Evolutionary conservation across 176 grass and related monocot species (phyloP).

Genomic region (Avena insularis): DNA sequence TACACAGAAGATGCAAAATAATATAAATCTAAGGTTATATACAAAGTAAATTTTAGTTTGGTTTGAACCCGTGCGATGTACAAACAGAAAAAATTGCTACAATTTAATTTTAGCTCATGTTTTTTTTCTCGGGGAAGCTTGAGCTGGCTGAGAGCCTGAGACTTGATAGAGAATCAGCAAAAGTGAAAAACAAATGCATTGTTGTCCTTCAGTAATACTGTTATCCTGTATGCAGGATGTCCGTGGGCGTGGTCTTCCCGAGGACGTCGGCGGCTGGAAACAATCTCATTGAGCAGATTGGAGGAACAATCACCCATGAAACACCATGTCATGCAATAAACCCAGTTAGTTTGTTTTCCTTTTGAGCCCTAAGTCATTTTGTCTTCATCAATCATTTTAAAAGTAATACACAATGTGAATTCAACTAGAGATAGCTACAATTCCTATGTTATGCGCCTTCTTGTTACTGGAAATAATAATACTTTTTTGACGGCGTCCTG

Average conservation of each 20-base stretch:
- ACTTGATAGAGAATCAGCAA: not conserved
- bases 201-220: not conserved
- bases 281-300: conserved; percentile 47
- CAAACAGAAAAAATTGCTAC: not conserved
- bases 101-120: not conserved
- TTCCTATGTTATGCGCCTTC: not conserved
- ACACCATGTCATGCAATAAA: not conserved
- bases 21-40: not conserved
- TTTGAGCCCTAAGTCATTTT: conserved; percentile 15
- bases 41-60: not conserved
- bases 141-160: not conserved
- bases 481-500: not conserved
- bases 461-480: conserved; percentile 21
- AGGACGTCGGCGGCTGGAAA: conserved; percentile 70
- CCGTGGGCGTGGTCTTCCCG: conserved; percentile 43
- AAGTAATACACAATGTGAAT: not conserved
- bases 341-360: not conserved
- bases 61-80: not conserved
- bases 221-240: conserved; percentile 55
- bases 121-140: not conserved
- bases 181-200: not conserved
- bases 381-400: conserved; percentile 4
- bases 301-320: not conserved
- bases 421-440: conserved; percentile 18
- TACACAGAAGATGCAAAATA: not conserved